Conservation (phyloP, 2,329 filamentous ascomycete genomes). For the Lachnellula occidentalis region DNA sequence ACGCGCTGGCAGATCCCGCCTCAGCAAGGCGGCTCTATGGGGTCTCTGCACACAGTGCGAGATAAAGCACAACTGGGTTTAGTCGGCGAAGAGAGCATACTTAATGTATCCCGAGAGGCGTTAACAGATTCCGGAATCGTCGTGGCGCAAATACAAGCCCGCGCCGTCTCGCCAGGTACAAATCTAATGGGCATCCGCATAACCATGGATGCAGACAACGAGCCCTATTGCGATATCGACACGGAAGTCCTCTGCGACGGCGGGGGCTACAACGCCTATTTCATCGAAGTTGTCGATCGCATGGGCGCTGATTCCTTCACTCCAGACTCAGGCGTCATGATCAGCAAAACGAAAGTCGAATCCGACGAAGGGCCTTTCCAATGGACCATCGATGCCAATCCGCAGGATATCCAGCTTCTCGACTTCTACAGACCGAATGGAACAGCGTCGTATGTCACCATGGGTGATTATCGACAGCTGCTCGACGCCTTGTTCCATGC, state of each 20-base stretch:
- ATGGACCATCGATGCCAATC: slow-evolving; percentile 15
- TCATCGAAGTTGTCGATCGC: slow-evolving; percentile 12
- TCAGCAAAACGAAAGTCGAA: slow-evolving; percentile 10
- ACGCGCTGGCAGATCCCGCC: slow-evolving; percentile 17
- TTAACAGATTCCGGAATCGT: slow-evolving; percentile 7
- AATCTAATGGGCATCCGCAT: slow-evolving; percentile 10
- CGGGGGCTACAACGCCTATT: slow-evolving; percentile 8
- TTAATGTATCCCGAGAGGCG: slow-evolving; percentile 9
- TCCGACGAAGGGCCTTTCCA: slow-evolving; percentile 2
- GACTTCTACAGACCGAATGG: slow-evolving; percentile 14
- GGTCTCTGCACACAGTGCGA: slow-evolving; percentile 11
- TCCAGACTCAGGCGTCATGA: slow-evolving; percentile 14
- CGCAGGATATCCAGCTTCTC: slow-evolving; percentile 12
- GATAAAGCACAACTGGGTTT: slow-evolving; percentile 14
- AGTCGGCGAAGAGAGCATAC: slow-evolving; percentile 5
- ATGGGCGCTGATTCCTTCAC: slow-evolving; percentile 13
- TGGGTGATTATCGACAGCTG: slow-evolving; percentile 12
- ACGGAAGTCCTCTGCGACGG: slow-evolving; percentile 13
- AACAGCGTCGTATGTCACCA: slow-evolving; percentile 7
- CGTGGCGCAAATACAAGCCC: slow-evolving; percentile 8
- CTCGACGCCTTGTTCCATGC: slow-evolving; percentile 15
- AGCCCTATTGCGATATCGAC: slow-evolving; percentile 5
- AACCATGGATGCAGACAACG: slow-evolving; percentile 4
- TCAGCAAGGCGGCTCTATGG: slow-evolving; percentile 10
- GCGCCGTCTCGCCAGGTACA: slow-evolving; percentile 6